Percentiles rank a stretch among this genome's conserved stretches.
Conservation (phyloP, 495 filamentous ascomycete species). For the Neurospora pannonica region DNA sequence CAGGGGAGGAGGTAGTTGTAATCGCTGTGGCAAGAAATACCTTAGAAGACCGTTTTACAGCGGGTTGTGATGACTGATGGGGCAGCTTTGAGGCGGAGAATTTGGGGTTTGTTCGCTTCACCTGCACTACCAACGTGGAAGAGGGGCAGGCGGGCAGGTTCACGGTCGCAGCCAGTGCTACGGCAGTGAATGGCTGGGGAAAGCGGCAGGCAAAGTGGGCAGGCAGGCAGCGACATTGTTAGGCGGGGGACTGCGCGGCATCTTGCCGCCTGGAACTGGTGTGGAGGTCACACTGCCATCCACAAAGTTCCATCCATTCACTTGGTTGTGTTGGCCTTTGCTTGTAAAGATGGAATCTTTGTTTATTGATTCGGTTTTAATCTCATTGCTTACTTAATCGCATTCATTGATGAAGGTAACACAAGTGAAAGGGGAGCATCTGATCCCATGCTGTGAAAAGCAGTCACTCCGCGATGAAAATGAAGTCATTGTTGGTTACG, state of each 20-base stretch:
- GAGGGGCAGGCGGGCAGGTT: not conserved
- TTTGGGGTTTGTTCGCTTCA: slow-evolving; percentile 3
- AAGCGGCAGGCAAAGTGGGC: not conserved
- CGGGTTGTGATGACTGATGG: not conserved
- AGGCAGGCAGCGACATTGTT: not conserved
- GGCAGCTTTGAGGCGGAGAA: slow-evolving; percentile 7
- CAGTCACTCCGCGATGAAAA: not conserved
- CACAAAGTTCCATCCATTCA: not conserved
- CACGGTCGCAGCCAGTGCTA: not conserved
- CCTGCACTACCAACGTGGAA: not conserved
- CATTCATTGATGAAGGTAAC: not conserved
- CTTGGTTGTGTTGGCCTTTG: not conserved
- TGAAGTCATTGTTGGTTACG: not conserved
- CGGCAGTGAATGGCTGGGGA: not conserved
- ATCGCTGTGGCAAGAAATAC: not conserved
- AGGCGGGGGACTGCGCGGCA: not conserved
- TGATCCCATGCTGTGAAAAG: not conserved
- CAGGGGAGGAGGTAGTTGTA: not conserved
- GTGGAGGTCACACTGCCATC: not conserved
- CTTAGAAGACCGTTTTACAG: not conserved
- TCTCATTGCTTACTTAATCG: not conserved
- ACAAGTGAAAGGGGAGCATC: not conserved
- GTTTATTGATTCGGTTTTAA: not conserved
- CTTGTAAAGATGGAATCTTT: not conserved
- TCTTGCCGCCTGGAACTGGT: not conserved